A percentile compares a stretch with the other conserved stretches of the same genome.
These are phyloP conservation scores for Scenedesmus sp. DNA, from an alignment of 163 green algal species.

Conservation along the genomic window DNA sequence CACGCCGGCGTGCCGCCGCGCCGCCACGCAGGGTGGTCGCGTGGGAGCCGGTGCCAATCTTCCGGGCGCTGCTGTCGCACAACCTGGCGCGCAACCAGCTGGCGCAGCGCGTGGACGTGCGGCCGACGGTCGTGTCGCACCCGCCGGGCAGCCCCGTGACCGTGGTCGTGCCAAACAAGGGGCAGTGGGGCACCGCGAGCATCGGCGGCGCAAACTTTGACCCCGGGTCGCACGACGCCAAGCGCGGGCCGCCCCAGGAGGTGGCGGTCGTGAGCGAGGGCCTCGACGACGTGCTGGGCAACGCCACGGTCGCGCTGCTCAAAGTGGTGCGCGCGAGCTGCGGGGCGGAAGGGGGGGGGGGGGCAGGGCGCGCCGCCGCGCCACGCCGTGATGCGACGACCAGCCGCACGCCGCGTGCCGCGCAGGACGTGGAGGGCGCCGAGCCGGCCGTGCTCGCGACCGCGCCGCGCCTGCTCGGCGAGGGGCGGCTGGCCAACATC, in stretches of 20 bases:
- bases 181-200: conserved; percentile 83
- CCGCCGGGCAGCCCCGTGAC: neutral
- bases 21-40: conserved; percentile 66
- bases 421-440: conserved; percentile 80
- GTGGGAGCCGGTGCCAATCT: conserved; percentile 84
- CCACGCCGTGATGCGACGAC: too few relatives aligned
- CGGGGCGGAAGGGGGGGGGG: too few relatives aligned
- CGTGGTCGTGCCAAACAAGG: conserved; percentile 59
- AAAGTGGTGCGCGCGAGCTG: conserved; percentile 45
- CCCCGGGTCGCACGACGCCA: neutral
- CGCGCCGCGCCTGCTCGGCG: conserved; percentile 21
- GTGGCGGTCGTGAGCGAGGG: conserved; percentile 22
- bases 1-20: neutral
- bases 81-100: conserved; percentile 68
- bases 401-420: too few relatives aligned
- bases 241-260: neutral
- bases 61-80: conserved; percentile 74
- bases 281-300: conserved; percentile 6
- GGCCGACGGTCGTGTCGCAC: neutral
- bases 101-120: conserved; percentile 40
- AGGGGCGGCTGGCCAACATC: conserved; percentile 59
- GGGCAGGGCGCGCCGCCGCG: too few relatives aligned
- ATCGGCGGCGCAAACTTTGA: conserved; percentile 85
- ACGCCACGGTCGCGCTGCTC: conserved; percentile 16
- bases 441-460: conserved; percentile 72